These are phyloP conservation scores for Diaporthe sp. DNA, from an alignment of 2,329 filamentous ascomycete species.

Conservation along the genomic window DNA sequence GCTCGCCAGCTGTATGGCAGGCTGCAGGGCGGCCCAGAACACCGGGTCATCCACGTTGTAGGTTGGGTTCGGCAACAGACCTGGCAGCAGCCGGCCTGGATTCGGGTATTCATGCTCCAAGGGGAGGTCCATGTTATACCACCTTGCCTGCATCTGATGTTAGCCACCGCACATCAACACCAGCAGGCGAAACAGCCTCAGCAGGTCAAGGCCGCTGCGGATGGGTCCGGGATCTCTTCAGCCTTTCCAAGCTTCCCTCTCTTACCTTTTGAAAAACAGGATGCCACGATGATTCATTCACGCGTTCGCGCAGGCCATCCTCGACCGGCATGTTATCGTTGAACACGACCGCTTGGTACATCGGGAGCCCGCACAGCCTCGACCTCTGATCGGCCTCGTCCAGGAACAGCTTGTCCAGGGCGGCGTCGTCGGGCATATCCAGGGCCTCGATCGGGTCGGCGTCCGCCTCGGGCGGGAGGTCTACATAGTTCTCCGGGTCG, in stretches of 20 bases:
- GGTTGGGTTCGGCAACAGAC: background rate
- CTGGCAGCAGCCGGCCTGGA: background rate
- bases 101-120: background rate
- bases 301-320: background rate
- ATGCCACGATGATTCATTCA: background rate
- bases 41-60: background rate
- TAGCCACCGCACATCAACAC: background rate
- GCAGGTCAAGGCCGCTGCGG: background rate
- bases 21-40: background rate
- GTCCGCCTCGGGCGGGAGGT: background rate
- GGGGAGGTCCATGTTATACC: background rate
- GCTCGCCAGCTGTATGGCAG: background rate
- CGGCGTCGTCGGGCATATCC: background rate
- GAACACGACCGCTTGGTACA: background rate
- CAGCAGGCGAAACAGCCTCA: accelerated
- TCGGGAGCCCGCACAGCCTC: background rate
- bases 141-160: background rate
- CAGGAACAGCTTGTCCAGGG: background rate
- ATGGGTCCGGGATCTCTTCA: no score
- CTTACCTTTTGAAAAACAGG: background rate
- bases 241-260: background rate
- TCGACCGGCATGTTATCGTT: background rate
- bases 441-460: background rate
- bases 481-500: background rate
- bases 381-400: background rate